phyloP scores from a whole-genome alignment of 495 filamentous ascomycete genomes.

The Trichoderma erinaceum region DNA sequence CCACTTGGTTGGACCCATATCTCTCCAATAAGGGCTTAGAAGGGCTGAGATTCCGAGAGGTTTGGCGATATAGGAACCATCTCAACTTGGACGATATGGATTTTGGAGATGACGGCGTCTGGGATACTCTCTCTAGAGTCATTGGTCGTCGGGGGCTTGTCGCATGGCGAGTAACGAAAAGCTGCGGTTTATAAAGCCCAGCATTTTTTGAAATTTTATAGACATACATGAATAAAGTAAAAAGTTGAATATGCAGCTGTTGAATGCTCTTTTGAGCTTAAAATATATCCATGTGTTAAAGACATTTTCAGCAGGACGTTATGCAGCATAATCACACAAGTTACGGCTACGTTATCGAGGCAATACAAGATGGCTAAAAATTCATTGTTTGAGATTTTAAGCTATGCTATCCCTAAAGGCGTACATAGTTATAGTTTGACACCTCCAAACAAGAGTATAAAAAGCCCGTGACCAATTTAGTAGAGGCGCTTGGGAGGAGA shows the following conservation, averaged over 20 bases:
- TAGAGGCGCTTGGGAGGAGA: slow-evolving; percentile 93
- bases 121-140: slow-evolving; percentile 65
- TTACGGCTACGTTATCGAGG: not conserved
- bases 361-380: slow-evolving; percentile 16
- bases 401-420: not conserved
- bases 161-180: slow-evolving; percentile 68
- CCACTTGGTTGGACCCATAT: slow-evolving; percentile 63
- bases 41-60: slow-evolving; percentile 50
- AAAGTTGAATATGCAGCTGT: not conserved
- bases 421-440: not conserved
- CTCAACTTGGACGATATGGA: slow-evolving; percentile 91
- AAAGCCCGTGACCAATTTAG: slow-evolving; percentile 42
- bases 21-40: slow-evolving; percentile 41
- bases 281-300: no score
- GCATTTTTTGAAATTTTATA: not conserved
- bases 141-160: slow-evolving; percentile 73
- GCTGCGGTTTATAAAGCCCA: slow-evolving; percentile 26
- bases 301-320: no score
- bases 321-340: not conserved
- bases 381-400: not conserved
- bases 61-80: slow-evolving; percentile 70
- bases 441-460: not conserved
- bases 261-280: no score
- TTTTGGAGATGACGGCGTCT: slow-evolving; percentile 75
- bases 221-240: slow-evolving; percentile 11